phyloP scores from a whole-genome alignment of 345 rosid species.

The Syzygium jambos region DNA sequence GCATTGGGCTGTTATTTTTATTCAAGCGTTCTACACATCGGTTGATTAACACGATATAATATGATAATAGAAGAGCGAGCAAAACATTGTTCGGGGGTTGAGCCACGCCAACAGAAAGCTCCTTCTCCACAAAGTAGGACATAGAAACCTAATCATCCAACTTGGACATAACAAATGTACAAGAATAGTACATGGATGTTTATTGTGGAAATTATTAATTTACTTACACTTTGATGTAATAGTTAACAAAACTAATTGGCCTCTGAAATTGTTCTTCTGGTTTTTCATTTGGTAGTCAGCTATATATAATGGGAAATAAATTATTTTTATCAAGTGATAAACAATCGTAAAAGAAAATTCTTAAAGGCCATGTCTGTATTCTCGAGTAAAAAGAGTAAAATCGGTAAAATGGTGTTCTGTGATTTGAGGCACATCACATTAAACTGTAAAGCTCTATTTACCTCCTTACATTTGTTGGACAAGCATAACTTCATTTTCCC shows the following conservation, averaged over 20 bases:
- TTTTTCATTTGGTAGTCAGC: background rate
- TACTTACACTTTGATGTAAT: background rate
- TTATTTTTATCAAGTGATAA: background rate
- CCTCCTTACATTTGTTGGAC: background rate
- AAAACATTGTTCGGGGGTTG: background rate
- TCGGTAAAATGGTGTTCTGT: background rate
- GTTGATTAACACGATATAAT: background rate
- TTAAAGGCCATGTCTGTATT: background rate
- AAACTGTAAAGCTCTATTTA: background rate
- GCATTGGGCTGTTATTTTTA: background rate
- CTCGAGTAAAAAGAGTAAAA: background rate
- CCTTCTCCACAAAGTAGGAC: background rate
- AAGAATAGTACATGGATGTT: background rate
- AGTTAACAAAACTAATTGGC: background rate
- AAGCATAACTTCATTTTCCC: background rate
- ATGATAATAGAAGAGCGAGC: background rate
- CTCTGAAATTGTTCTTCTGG: background rate
- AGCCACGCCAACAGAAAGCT: background rate
- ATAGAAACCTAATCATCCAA: background rate
- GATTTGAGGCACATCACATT: background rate
- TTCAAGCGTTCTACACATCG: background rate
- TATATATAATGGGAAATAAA: background rate
- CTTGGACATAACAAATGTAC: background rate
- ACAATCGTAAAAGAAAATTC: background rate
- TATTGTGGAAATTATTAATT: background rate